Base-by-base conservation (phyloP, 169 alveolate genomes). In the Plasmodium coatneyi region DNA sequence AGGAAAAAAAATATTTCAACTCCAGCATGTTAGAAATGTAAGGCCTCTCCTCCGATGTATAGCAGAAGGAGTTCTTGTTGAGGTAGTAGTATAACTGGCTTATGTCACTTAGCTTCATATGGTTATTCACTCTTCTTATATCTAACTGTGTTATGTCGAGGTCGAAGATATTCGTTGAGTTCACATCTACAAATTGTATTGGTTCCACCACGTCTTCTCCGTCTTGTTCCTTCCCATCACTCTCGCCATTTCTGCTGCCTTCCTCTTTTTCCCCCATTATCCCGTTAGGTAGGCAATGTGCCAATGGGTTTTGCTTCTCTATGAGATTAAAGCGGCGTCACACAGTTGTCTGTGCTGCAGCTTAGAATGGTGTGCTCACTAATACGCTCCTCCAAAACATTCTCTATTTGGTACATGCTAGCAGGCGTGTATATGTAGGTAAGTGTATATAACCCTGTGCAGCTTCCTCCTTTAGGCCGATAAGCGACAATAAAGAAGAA, bases 71-170 rank as follows among this genome's bases (percentile, higher is more conserved):
- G 39, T 71, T 71, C 22, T 84, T 84, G 43, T 49, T 71, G 36
- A 84, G 60, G 76, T 84, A 72, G 28, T 16, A 25, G 76, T 84
- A 84, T 22, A 84, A n/a, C 32, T 84, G 72, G 12, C 78, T 71
- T n/a, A 84, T 84, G 56, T 84, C 46, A 14, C 41, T 28, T 72
- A 84, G 25, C 49, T n/a, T 84, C 80, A 84, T 84, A 72, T 84
- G 84, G 71, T 84, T 84, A 60, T 84, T 84, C 39, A 84, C 92
- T 72, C 28, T 84, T 60, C 39, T 71, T 19, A 84, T 60, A 84
- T 84, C 92, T 49, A 84, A 72, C 56, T 25, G 49, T 0, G 79
- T 71, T 46, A 84, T 1, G 71, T 71, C 92, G 6, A 25, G 39
- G 16, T 84, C 92, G 56, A 71, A 84, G 22, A 84, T 72, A 72